Evolutionary conservation across 2,329 filamentous ascomycete species (phyloP).

Genomic region (Diaporthe sp.): DNA sequence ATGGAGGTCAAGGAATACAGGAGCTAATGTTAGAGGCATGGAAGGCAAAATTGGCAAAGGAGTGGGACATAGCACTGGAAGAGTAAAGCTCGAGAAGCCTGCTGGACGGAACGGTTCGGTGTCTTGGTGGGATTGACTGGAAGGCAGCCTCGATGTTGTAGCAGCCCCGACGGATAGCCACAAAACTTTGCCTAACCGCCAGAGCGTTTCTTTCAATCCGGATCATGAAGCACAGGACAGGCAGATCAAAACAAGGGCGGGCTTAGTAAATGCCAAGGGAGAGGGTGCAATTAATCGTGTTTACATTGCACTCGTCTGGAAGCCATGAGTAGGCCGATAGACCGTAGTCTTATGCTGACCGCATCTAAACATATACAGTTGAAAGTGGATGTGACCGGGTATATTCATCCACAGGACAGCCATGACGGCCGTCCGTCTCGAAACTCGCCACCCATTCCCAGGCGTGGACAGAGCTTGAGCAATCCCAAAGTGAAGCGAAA

Average conservation of each 20-base stretch:
- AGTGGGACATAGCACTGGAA: background rate
- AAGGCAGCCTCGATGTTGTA: too few species aligned
- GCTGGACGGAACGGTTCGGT: too few species aligned
- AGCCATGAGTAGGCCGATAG: too few species aligned
- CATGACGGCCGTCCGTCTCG: background rate
- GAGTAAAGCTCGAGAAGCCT: background rate
- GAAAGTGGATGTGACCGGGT: constrained; percentile 14
- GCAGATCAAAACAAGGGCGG: too few species aligned
- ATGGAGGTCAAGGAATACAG: background rate
- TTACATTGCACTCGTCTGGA: background rate
- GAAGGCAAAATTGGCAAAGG: background rate
- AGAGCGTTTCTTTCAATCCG: too few species aligned
- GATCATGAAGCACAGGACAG: too few species aligned
- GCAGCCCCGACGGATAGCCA: too few species aligned
- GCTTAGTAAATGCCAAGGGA: too few species aligned
- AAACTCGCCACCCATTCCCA: background rate
- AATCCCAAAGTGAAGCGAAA: background rate
- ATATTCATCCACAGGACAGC: constrained; percentile 4
- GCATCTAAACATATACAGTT: constrained; percentile 1
- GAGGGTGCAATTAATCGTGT: background rate
- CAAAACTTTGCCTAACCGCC: too few species aligned
- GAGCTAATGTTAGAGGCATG: background rate
- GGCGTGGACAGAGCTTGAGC: background rate
- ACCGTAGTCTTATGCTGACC: too few species aligned
- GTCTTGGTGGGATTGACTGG: too few species aligned